These are phyloP conservation scores for Passalora sequoiae DNA, from an alignment of 2,329 filamentous ascomycete genomes.

Conservation along the genomic window DNA sequence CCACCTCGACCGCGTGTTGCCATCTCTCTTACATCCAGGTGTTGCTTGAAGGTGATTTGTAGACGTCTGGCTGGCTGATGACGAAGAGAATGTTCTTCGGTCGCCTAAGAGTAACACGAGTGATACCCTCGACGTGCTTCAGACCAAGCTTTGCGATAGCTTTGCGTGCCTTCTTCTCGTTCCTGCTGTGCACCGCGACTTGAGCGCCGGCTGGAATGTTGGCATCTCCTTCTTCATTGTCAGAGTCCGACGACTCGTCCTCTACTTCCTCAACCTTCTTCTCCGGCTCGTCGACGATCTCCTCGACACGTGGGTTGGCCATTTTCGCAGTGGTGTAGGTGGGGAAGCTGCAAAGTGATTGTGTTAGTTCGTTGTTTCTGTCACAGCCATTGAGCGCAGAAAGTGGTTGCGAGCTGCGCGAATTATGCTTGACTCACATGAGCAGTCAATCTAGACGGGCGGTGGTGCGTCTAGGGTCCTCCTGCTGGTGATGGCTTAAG, in stretches of 20 bases:
- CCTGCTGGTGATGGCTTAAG: neutral
- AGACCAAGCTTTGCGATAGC: conserved; percentile 97
- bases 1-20: conserved; percentile 6
- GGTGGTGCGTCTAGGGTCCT: neutral
- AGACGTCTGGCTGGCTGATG: conserved; percentile 99
- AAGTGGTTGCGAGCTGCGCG: too few relatives aligned
- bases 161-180: conserved; percentile 99
- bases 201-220: conserved; percentile 77
- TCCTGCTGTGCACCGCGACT: conserved; percentile 92
- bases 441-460: conserved; percentile 2
- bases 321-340: conserved; percentile 54
- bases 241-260: conserved; percentile 65
- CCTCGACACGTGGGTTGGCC: conserved; percentile 97
- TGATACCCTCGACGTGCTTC: conserved; percentile 94
- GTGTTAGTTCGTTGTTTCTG: neutral
- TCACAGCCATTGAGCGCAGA: neutral
- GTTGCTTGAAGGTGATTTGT: conserved; percentile 98
- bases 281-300: conserved; percentile 83
- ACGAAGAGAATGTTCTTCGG: conserved; percentile 99
- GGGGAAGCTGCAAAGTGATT: neutral
- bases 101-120: conserved; percentile 91
- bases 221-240: conserved; percentile 69
- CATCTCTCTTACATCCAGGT: conserved; percentile 85
- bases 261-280: conserved; percentile 56
- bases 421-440: too few relatives aligned